Conservation (phyloP, 306 rosid genomes). For the Vicia sativa region DNA sequence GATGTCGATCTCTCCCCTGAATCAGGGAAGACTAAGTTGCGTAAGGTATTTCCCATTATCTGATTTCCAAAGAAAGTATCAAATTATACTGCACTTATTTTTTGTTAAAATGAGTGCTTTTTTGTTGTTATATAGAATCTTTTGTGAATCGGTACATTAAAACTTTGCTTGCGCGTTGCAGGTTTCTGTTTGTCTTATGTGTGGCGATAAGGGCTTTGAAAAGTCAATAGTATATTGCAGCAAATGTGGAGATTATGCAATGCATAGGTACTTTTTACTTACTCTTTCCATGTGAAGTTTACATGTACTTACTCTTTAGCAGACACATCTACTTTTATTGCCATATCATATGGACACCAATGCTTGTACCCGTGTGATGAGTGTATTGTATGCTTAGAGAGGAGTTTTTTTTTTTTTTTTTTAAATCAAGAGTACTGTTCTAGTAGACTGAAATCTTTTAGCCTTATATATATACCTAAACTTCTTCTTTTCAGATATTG, state of each 20-base stretch:
- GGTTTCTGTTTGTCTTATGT: slow-evolving; percentile 42
- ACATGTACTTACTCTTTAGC: background rate
- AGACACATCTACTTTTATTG: background rate
- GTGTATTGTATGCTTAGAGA: no score
- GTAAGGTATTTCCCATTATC: slow-evolving; percentile 25
- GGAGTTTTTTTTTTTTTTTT: no score
- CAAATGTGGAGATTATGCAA: slow-evolving; percentile 31
- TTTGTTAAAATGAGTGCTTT: background rate
- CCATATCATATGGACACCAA: no score
- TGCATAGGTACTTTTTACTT: slow-evolving; percentile 40
- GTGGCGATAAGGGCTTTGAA: slow-evolving; percentile 35
- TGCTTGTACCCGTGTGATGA: no score
- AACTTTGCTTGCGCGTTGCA: slow-evolving; percentile 8
- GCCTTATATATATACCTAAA: no score
- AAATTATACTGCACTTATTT: background rate
- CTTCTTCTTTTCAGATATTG: slow-evolving; percentile 56
- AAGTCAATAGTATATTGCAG: slow-evolving; percentile 41
- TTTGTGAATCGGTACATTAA: slow-evolving; percentile 9
- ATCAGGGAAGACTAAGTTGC: background rate
- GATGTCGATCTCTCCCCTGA: no score
- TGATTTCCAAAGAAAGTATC: background rate
- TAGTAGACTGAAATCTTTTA: no score
- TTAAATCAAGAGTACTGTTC: no score
- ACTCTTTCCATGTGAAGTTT: background rate
- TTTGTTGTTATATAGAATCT: background rate